Evolutionary conservation across 495 filamentous ascomycete genomes (phyloP).

Genomic region (Hyaloscypha hepaticicola): DNA sequence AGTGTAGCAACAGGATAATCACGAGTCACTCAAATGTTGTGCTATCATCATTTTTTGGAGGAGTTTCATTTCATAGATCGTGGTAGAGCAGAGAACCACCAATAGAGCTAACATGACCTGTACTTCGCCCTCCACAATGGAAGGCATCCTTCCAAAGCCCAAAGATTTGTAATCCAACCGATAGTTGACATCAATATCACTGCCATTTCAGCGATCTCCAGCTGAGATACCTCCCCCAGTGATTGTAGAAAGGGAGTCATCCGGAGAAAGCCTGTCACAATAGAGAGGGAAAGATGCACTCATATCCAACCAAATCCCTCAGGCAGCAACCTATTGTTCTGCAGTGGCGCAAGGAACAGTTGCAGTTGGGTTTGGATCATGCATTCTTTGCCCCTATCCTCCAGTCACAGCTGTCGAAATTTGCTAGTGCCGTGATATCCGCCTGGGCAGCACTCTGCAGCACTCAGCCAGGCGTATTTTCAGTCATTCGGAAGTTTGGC

Average conservation of each 20-base stretch:
- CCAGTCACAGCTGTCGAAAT: background rate
- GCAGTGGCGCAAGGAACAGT: background rate
- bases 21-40: background rate
- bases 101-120: background rate
- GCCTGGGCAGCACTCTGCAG: constrained; percentile 18
- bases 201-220: background rate
- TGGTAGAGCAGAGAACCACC: background rate
- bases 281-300: background rate
- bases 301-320: constrained; percentile 24
- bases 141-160: background rate
- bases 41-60: background rate
- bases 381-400: background rate
- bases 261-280: constrained; percentile 14
- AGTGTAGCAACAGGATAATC: background rate
- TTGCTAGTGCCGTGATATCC: constrained; percentile 15
- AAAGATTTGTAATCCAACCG: background rate
- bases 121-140: background rate
- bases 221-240: background rate
- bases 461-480: constrained; percentile 5
- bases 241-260: constrained; percentile 17
- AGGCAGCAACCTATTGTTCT: constrained; percentile 23
- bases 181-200: background rate
- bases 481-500: constrained; percentile 10
- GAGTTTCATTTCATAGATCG: background rate
- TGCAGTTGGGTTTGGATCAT: background rate